Percentiles rank a stretch among this genome's conserved stretches.
These are phyloP conservation scores for Haplosporangium gracile DNA, from an alignment of 192 early-diverging fungal genomes.

Conservation along the genomic window DNA sequence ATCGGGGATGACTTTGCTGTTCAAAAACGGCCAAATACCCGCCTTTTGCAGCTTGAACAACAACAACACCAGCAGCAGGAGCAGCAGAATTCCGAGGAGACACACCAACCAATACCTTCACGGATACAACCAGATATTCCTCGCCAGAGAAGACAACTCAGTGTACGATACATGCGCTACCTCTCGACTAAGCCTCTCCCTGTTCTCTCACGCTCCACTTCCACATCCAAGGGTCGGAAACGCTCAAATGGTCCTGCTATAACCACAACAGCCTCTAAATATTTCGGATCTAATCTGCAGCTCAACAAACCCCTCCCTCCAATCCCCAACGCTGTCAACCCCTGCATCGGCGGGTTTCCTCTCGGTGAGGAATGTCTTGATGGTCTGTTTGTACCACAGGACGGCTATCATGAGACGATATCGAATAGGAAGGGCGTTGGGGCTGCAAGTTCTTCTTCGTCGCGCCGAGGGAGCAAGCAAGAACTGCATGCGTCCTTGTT, in stretches of 20 bases:
- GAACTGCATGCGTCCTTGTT: neutral
- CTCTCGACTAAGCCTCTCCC: neutral
- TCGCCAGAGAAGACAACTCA: neutral
- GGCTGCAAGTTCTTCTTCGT: neutral
- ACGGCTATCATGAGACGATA: neutral
- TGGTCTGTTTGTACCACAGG: neutral
- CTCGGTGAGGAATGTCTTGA: neutral
- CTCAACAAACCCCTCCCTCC: conserved; percentile 18
- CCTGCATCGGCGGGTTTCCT: neutral
- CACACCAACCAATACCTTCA: neutral
- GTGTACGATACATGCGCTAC: conserved; percentile 4
- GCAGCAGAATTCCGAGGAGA: neutral
- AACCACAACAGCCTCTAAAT: neutral
- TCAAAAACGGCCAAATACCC: neutral
- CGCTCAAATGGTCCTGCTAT: neutral
- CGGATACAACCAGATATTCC: neutral
- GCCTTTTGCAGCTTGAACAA: neutral
- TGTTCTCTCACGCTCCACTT: neutral
- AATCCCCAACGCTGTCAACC: neutral
- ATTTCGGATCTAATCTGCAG: neutral
- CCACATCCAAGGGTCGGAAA: neutral
- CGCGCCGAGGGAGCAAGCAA: neutral
- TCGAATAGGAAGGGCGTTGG: neutral
- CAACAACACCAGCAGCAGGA: neutral
- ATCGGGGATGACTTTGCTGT: neutral